A percentile compares a stretch with the other conserved stretches of the same genome.
Conservation (phyloP, 1,139 yeast species). For the Taphrina populina region DNA sequence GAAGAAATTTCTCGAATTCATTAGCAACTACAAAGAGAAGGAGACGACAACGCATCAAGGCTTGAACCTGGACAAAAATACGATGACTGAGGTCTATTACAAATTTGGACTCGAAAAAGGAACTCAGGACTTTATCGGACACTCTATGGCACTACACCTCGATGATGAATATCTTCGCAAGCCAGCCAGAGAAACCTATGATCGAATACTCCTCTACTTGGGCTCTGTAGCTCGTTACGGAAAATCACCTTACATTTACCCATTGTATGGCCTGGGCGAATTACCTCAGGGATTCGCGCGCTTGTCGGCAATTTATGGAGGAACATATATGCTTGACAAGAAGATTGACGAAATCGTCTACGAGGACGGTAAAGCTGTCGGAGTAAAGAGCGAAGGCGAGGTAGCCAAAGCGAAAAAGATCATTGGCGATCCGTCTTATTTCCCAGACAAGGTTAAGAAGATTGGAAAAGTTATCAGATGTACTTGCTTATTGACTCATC, state of each 20-base stretch:
- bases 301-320: constrained; percentile 94
- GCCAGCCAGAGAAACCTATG: constrained; percentile 91
- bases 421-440: constrained; percentile 97
- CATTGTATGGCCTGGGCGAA: constrained; percentile 95
- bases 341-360: constrained; percentile 87
- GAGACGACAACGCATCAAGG: constrained; percentile 80
- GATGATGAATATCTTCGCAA: constrained; percentile 84
- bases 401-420: constrained; percentile 88
- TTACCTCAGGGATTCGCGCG: constrained; percentile 98
- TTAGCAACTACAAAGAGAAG: constrained; percentile 77
- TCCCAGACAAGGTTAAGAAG: constrained; percentile 83
- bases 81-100: constrained; percentile 87
- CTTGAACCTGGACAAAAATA: constrained; percentile 76
- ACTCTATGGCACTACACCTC: constrained; percentile 96
- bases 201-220: constrained; percentile 78
- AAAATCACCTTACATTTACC: constrained; percentile 93
- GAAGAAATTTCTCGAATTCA: constrained; percentile 86
- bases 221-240: constrained; percentile 94
- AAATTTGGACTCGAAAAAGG: constrained; percentile 91
- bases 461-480: constrained; percentile 93
- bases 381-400: constrained; percentile 89
- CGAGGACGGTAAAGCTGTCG: constrained; percentile 70
- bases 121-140: constrained; percentile 95
- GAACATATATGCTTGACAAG: constrained; percentile 96
- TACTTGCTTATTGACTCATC: constrained; percentile 88